Conservation (phyloP, 2,329 filamentous ascomycete genomes). For the Ustulina deusta region DNA sequence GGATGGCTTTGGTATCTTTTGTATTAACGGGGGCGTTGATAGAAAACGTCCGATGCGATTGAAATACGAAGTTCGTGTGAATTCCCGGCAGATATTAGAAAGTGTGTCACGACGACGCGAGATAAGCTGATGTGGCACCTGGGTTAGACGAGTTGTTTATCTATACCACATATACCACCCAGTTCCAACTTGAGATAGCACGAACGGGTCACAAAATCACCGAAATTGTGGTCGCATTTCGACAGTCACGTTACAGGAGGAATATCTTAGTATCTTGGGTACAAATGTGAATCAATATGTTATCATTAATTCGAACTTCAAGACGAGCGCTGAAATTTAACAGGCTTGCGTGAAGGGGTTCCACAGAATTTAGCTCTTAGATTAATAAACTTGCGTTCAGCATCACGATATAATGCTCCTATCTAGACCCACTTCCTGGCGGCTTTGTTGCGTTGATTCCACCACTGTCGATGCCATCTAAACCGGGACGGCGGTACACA, state of each 20-base stretch:
- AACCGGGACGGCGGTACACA: too few species aligned
- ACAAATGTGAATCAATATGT: conserved; percentile 16
- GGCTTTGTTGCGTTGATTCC: neutral
- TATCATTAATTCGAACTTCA: neutral
- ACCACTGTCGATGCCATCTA: neutral
- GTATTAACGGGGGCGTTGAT: too few species aligned
- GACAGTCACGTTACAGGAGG: neutral
- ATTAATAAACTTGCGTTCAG: neutral
- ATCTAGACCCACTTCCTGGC: neutral
- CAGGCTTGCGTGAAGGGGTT: neutral
- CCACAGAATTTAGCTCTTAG: neutral
- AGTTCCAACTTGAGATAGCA: neutral
- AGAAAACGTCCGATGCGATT: too few species aligned
- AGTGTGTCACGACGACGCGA: too few species aligned
- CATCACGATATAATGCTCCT: neutral
- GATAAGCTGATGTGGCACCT: neutral
- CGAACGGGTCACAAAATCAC: too few species aligned
- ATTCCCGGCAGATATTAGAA: too few species aligned
- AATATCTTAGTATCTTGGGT: neutral
- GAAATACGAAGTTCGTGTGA: too few species aligned
- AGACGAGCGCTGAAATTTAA: neutral
- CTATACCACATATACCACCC: neutral
- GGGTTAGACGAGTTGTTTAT: too few species aligned
- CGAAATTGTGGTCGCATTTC: neutral
- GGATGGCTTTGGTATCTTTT: too few species aligned